These are phyloP conservation scores for Persicaria tinctoria DNA, from an alignment of 148 eudicot genomes.

Conservation along the genomic window DNA sequence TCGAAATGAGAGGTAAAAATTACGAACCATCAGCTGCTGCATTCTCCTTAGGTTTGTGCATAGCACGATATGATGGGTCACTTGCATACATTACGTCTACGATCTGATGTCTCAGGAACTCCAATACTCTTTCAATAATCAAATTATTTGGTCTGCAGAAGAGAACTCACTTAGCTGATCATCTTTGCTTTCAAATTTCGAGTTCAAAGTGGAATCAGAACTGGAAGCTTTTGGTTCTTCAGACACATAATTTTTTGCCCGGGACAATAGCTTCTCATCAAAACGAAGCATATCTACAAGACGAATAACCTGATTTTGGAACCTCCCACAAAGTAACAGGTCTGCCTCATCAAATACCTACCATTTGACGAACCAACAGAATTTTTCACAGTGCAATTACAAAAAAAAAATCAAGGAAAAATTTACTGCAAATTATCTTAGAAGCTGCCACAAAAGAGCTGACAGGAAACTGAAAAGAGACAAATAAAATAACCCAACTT, in stretches of 20 bases:
- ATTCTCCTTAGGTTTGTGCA: constrained; percentile 71
- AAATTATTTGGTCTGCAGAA: constrained; percentile 30
- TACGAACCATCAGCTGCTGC: constrained; percentile 62
- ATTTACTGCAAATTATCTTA: background rate
- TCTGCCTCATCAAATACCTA: constrained; percentile 99
- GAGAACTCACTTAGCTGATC: constrained; percentile 20
- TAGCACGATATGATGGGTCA: constrained; percentile 87
- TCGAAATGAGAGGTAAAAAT: background rate
- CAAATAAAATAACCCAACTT: constrained; percentile 15
- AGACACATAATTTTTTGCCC: constrained; percentile 21
- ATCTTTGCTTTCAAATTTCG: constrained; percentile 29
- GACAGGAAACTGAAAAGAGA: background rate
- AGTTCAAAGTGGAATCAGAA: constrained; percentile 23
- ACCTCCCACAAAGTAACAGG: constrained; percentile 84
- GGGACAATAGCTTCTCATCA: constrained; percentile 80
- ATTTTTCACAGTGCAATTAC: background rate
- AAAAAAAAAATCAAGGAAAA: background rate
- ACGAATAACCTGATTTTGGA: constrained; percentile 81
- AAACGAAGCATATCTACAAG: constrained; percentile 88
- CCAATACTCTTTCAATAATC: constrained; percentile 91
- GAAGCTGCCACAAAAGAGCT: background rate
- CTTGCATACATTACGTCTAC: constrained; percentile 72
- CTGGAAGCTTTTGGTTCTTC: constrained; percentile 21
- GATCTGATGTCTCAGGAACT: constrained; percentile 81
- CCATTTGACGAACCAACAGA: constrained; percentile 12